Conservation (phyloP, 768 basidiomycete genomes). For the Multifurca ochricompacta region DNA sequence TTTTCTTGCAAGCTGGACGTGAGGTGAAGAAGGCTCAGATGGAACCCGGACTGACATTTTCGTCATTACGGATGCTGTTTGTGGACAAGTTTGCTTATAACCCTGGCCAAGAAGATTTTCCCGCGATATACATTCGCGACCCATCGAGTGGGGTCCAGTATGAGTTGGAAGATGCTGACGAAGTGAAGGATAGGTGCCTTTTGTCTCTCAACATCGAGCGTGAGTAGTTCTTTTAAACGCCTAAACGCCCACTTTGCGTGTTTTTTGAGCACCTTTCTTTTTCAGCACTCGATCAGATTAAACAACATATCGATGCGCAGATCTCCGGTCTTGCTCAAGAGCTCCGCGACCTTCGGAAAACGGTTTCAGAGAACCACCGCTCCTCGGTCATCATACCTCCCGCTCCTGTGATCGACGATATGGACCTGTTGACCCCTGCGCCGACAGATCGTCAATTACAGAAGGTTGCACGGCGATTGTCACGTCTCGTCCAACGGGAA, state of each 20-base stretch:
- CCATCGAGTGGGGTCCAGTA: constrained; percentile 89
- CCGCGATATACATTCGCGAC: constrained; percentile 93
- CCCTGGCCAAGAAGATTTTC: constrained; percentile 88
- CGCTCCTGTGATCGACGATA: constrained; percentile 47
- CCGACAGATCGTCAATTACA: constrained; percentile 73
- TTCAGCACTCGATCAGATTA: constrained; percentile 93
- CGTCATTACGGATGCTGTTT: constrained; percentile 77
- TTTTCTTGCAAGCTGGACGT: constrained; percentile 84
- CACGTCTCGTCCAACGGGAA: constrained; percentile 48
- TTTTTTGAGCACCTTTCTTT: not conserved
- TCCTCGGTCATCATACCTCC: constrained; percentile 40
- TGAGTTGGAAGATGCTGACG: constrained; percentile 90
- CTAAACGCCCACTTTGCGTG: not conserved
- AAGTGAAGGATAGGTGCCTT: constrained; percentile 81
- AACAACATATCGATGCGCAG: constrained; percentile 92
- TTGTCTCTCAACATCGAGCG: constrained; percentile 95
- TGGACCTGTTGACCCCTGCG: constrained; percentile 48
- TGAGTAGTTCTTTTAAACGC: constrained; percentile 40
- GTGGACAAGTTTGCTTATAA: constrained; percentile 94
- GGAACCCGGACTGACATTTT: constrained; percentile 62
- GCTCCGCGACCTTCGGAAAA: constrained; percentile 76
- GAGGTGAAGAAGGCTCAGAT: constrained; percentile 84
- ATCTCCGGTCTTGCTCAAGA: constrained; percentile 81
- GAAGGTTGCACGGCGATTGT: constrained; percentile 63
- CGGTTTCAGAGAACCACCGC: constrained; percentile 49